These are phyloP conservation scores for Phaeosphaeriaceae sp. DNA, from an alignment of 2,329 filamentous ascomycete genomes.

Conservation along the genomic window DNA sequence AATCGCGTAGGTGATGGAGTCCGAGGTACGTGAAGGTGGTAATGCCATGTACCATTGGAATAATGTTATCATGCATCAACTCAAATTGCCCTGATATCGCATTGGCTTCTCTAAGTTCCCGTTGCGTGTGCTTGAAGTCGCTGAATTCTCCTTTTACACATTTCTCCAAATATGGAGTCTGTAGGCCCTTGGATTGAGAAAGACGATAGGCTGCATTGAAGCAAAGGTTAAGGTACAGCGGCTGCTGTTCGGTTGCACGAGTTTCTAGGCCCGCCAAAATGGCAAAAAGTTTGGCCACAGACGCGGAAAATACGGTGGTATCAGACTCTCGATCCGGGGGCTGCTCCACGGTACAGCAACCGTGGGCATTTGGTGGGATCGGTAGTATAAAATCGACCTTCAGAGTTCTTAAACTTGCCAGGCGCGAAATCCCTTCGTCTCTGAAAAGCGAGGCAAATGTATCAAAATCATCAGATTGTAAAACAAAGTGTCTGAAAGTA, in stretches of 20 bases:
- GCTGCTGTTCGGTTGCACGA: neutral
- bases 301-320: slow-evolving; percentile 2
- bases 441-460: slow-evolving; percentile 8
- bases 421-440: slow-evolving; percentile 5
- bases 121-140: neutral
- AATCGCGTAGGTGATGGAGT: neutral
- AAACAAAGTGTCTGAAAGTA: slow-evolving; percentile 6
- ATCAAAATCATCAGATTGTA: slow-evolving; percentile 6
- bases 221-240: neutral
- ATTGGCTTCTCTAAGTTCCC: neutral
- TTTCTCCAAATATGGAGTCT: too few species aligned
- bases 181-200: neutral
- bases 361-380: neutral
- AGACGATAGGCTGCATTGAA: neutral
- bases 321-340: slow-evolving; percentile 8
- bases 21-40: neutral
- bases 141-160: neutral
- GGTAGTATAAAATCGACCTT: slow-evolving; percentile 4
- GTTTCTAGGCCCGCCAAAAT: slow-evolving; percentile 2
- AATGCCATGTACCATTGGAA: neutral
- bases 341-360: slow-evolving; percentile 1
- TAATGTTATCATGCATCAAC: neutral
- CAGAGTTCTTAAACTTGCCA: neutral
- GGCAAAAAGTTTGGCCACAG: slow-evolving; percentile 4
- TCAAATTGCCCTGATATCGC: slow-evolving; percentile 5